Percentiles rank a stretch among this genome's conserved stretches.
Conservation (phyloP, 1,284 basidiomycete species). For the Sparassis latifolia region DNA sequence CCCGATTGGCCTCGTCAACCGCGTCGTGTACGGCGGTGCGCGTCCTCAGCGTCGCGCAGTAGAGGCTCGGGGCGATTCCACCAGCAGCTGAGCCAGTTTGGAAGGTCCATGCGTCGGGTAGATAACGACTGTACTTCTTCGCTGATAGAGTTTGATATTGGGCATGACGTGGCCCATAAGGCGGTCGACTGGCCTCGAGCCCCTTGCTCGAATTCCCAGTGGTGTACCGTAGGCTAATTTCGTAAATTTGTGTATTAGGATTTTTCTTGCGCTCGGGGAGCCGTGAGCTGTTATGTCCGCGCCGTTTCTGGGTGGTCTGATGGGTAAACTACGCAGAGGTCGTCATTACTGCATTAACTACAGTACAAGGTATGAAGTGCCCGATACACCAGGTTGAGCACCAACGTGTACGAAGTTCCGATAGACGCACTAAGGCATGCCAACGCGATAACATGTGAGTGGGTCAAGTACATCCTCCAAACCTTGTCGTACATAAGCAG, state of each 20-base stretch:
- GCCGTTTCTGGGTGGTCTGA: too few species aligned
- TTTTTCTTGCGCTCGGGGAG: too few species aligned
- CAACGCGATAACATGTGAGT: constrained; percentile 2
- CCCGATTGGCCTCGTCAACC: constrained; percentile 76
- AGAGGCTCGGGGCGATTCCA: too few species aligned
- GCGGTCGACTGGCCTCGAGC: not conserved
- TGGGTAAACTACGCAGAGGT: too few species aligned
- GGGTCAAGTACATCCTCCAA: not conserved
- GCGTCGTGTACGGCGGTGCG: constrained; percentile 28
- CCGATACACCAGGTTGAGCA: constrained; percentile 3
- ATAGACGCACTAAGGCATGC: constrained; percentile 1
- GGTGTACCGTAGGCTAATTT: too few species aligned
- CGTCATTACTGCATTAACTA: too few species aligned
- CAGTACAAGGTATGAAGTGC: constrained; percentile 3
- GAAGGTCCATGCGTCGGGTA: too few species aligned
- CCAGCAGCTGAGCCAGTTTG: too few species aligned
- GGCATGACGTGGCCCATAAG: constrained; percentile 15
- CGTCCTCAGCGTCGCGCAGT: not conserved
- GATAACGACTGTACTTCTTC: not conserved
- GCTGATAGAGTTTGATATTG: constrained; percentile 20
- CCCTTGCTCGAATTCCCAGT: too few species aligned
- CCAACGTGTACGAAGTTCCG: not conserved
- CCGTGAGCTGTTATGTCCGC: too few species aligned
- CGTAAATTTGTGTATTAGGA: too few species aligned
- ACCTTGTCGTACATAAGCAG: constrained; percentile 2